These are phyloP conservation scores for Stagonosporopsis chrysanthemi DNA, from an alignment of 2,329 filamentous ascomycete species.

Conservation along the genomic window DNA sequence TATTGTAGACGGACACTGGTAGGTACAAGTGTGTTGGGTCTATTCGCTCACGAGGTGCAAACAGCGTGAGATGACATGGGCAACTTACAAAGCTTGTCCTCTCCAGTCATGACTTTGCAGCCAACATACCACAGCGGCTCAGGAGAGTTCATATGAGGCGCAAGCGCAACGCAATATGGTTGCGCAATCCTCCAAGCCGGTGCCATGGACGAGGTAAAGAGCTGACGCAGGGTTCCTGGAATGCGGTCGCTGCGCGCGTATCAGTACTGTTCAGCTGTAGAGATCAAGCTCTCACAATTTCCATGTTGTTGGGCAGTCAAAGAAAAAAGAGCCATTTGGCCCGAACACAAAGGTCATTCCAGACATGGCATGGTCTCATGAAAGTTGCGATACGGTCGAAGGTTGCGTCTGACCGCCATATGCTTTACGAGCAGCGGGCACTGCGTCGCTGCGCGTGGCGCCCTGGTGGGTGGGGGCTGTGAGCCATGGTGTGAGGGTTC, in stretches of 20 bases:
- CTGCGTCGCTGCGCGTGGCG: conserved; percentile 15
- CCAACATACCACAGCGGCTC: conserved; percentile 48
- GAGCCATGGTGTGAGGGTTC: conserved; percentile 8
- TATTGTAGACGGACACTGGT: no score
- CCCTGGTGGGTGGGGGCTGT: conserved; percentile 14
- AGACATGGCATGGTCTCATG: conserved; percentile 37
- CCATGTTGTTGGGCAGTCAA: conserved; percentile 48
- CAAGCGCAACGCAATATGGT: conserved; percentile 45
- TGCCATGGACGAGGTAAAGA: conserved; percentile 44
- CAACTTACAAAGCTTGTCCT: conserved; percentile 47
- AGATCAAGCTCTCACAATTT: conserved; percentile 38
- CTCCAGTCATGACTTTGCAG: conserved; percentile 41
- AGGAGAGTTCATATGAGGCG: conserved; percentile 34
- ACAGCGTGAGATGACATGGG: conserved; percentile 6
- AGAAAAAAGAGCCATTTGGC: conserved; percentile 48
- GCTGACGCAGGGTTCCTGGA: conserved; percentile 43
- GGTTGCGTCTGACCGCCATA: conserved; percentile 13
- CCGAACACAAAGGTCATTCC: conserved; percentile 48
- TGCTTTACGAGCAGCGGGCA: neutral
- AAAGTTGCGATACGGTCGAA: conserved; percentile 2
- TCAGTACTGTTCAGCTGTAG: conserved; percentile 25
- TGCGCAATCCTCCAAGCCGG: conserved; percentile 43
- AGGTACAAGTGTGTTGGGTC: conserved; percentile 4
- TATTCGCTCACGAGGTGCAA: conserved; percentile 6
- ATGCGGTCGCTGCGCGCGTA: conserved; percentile 39